Base-by-base conservation (phyloP, 345 rosid genomes). In the Linum usitatissimum region DNA sequence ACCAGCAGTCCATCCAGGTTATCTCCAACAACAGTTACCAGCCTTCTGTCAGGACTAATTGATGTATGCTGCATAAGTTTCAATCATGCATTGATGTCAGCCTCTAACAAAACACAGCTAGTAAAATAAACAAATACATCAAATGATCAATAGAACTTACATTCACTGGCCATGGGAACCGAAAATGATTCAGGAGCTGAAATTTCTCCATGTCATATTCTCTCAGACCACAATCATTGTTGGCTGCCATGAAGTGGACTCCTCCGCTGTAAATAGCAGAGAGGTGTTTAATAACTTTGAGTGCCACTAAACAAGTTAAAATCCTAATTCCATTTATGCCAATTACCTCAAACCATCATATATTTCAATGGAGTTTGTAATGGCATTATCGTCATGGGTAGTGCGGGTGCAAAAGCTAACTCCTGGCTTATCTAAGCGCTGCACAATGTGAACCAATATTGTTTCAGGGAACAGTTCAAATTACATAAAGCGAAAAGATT, bases 81-180 rank as follows among this genome's bases (percentile, higher is more conserved):
- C 9, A 57, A 62, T 60, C 15, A 48, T 18, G 56, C 48, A 56
- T 18, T n/a, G 59, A 53, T 9, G 60, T 30, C 31, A 49, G 57
- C 15, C 10, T 45, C 51, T 45, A 10, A 45, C 51, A 45, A 45
- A 34, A 45, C 51, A 45, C 15, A 12, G 4, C 4, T 3, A 45
- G 15, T 13, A 45, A 45, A 45, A 10, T 45, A 45, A 9, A 12
- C 51, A 45, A 45, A 45, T 45, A 7, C 38, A 34, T 34, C 5
- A 34, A 34, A 34, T 45, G 48, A 15, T 15, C 15, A 45, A 12
- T 30, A 36, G 40, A 39, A 54, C 83, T 75, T 63, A 82, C 87
- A 77, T 84, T 84, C 64, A 84, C 86, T 39, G 90, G 82, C 90
- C 90, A 84, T 14, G 78, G 81, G 67, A 80, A 78, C 38, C 56